Percentiles rank a stretch among this genome's conserved stretches.
phyloP scores from a whole-genome alignment of 2,329 filamentous ascomycete species.

The Ceratocystis papillata region DNA sequence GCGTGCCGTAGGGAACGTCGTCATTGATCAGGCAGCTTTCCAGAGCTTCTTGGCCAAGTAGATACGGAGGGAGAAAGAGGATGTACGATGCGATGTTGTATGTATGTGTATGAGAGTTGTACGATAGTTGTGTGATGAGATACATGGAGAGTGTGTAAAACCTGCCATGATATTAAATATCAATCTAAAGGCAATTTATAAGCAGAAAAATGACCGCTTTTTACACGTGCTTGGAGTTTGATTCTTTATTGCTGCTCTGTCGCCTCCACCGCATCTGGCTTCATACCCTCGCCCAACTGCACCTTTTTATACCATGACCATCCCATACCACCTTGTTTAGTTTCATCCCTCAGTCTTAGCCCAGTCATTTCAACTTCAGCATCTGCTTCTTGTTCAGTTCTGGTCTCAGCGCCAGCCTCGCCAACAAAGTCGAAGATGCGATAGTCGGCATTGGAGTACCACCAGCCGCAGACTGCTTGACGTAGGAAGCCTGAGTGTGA shows the following conservation, averaged over 20 bases:
- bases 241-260: background rate
- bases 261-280: constrained; percentile 4
- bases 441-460: constrained; percentile 54
- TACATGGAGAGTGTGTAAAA: constrained; percentile 4
- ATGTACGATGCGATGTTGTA: background rate
- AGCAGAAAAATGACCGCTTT: background rate
- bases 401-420: background rate
- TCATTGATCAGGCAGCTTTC: constrained; percentile 94
- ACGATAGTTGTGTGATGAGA: constrained; percentile 21
- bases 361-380: constrained; percentile 28
- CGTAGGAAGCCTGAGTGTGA: constrained; percentile 55
- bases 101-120: constrained; percentile 14
- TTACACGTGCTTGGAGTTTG: background rate
- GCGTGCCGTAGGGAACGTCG: constrained; percentile 73
- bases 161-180: constrained; percentile 2
- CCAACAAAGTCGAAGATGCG: constrained; percentile 47
- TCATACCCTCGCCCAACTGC: constrained; percentile 18
- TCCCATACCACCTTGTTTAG: constrained; percentile 32
- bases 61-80: background rate
- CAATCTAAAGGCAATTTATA: constrained; percentile 9
- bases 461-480: constrained; percentile 44
- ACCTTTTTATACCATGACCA: constrained; percentile 32
- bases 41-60: constrained; percentile 84
- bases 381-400: constrained; percentile 3
- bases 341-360: constrained; percentile 39